Percentiles rank a stretch among this genome's conserved stretches.
phyloP scores from a whole-genome alignment of 2,329 filamentous ascomycete genomes.

The Cladosporium halotolerans region DNA sequence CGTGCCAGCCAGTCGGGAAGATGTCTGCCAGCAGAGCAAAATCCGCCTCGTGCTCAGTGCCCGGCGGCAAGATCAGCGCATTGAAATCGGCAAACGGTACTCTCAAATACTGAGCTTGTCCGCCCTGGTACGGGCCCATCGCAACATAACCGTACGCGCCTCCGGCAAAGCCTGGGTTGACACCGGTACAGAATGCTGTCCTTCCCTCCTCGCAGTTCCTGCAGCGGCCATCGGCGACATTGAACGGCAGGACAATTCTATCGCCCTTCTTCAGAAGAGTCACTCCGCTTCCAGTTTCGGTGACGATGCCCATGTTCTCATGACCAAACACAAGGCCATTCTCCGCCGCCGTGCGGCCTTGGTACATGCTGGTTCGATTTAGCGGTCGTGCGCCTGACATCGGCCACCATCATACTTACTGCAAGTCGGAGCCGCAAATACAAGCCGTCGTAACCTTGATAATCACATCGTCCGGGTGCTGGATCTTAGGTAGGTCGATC shows the following conservation, averaged over 20 bases:
- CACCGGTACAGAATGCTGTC: conserved; percentile 59
- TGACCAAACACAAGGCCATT: conserved; percentile 57
- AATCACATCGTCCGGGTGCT: conserved; percentile 60
- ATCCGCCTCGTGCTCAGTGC: conserved; percentile 56
- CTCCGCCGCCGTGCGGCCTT: conserved; percentile 58
- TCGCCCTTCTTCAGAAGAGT: conserved; percentile 58
- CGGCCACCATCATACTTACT: conserved; percentile 48
- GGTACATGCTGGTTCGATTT: conserved; percentile 50
- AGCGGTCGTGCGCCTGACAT: too few species aligned
- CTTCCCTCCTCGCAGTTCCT: conserved; percentile 59
- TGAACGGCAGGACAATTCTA: conserved; percentile 60
- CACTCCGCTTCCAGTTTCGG: conserved; percentile 52
- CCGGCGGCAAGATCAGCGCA: conserved; percentile 54
- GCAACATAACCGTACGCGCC: conserved; percentile 56
- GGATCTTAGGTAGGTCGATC: conserved; percentile 50
- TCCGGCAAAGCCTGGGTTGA: conserved; percentile 53
- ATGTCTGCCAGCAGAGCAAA: conserved; percentile 50
- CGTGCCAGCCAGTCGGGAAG: conserved; percentile 51
- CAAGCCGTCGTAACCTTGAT: conserved; percentile 60
- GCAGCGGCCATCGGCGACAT: conserved; percentile 58
- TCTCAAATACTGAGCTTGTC: conserved; percentile 58
- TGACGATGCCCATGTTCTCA: conserved; percentile 39
- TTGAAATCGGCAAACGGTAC: conserved; percentile 65
- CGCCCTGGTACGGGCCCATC: conserved; percentile 45
- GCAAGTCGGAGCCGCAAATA: conserved; percentile 28